Evolutionary conservation across 2,329 filamentous ascomycete genomes (phyloP).

Genomic region (Aspergillus oerlinghausenensis): DNA sequence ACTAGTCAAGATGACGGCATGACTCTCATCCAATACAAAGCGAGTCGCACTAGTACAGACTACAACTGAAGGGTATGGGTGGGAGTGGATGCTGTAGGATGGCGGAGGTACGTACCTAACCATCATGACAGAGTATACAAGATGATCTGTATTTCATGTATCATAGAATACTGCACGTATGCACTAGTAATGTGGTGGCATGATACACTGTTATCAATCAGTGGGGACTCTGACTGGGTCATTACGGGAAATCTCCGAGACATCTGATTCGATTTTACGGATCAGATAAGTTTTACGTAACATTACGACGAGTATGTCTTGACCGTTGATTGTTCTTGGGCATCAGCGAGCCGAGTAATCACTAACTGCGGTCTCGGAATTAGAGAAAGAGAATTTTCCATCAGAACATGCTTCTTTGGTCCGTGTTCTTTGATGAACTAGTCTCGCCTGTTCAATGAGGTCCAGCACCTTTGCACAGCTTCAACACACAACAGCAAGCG

Average conservation of each 20-base stretch:
- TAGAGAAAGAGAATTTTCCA: neutral
- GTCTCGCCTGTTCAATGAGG: neutral
- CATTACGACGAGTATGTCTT: neutral
- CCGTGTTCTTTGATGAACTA: neutral
- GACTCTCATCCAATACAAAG: too few species aligned
- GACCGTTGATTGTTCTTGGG: neutral
- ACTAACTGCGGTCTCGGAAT: neutral
- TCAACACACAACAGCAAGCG: conserved; percentile 4
- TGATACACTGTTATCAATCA: neutral
- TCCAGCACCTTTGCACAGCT: neutral
- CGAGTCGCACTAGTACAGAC: too few species aligned
- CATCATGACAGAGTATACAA: too few species aligned
- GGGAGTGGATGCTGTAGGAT: too few species aligned
- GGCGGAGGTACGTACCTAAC: too few species aligned
- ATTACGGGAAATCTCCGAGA: neutral
- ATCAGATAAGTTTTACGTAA: conserved; percentile 12
- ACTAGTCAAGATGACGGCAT: too few species aligned
- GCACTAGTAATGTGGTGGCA: neutral
- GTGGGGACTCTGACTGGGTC: neutral
- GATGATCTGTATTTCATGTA: neutral
- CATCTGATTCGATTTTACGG: neutral
- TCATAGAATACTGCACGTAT: too few species aligned
- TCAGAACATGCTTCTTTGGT: neutral
- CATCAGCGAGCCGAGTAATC: neutral
- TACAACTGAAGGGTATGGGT: too few species aligned